A percentile compares a stretch with the other conserved stretches of the same genome.
Conservation (phyloP, 257 asterid genomes). For the Ligustrum vulgare region DNA sequence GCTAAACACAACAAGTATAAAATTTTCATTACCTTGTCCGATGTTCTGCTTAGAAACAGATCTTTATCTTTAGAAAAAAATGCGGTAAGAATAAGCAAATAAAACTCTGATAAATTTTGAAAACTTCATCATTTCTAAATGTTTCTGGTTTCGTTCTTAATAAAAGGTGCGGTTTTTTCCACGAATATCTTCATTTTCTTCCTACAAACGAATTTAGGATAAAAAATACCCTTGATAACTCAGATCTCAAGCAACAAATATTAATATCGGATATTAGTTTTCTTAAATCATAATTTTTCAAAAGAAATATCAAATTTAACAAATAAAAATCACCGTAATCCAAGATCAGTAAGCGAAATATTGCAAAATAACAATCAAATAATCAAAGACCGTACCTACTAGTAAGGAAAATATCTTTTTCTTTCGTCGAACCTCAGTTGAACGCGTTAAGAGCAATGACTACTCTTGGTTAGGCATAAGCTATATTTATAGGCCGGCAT, state of each 20-base stretch:
- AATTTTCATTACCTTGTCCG: background rate
- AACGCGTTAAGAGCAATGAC: constrained; percentile 30
- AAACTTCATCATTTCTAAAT: background rate
- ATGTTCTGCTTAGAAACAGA: background rate
- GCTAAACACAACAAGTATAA: background rate
- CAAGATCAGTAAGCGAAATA: background rate
- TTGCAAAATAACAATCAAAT: background rate
- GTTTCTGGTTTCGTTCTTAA: background rate
- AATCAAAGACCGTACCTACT: constrained; percentile 19
- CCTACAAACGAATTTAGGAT: background rate
- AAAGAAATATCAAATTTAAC: background rate
- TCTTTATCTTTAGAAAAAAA: no score
- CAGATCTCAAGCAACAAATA: background rate
- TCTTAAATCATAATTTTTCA: background rate
- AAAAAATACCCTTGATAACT: background rate
- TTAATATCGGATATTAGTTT: constrained; percentile 20
- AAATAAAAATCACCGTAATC: background rate
- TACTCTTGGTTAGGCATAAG: background rate
- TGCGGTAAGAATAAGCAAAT: background rate
- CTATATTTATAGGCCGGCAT: constrained; percentile 31
- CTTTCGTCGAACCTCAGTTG: constrained; percentile 10
- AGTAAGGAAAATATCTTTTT: constrained; percentile 24
- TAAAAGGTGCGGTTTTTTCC: background rate
- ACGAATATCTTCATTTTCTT: background rate
- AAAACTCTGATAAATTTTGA: background rate